Evolutionary conservation across 176 grass and related monocot genomes (phyloP).

Genomic region (Luzula sylvatica): DNA sequence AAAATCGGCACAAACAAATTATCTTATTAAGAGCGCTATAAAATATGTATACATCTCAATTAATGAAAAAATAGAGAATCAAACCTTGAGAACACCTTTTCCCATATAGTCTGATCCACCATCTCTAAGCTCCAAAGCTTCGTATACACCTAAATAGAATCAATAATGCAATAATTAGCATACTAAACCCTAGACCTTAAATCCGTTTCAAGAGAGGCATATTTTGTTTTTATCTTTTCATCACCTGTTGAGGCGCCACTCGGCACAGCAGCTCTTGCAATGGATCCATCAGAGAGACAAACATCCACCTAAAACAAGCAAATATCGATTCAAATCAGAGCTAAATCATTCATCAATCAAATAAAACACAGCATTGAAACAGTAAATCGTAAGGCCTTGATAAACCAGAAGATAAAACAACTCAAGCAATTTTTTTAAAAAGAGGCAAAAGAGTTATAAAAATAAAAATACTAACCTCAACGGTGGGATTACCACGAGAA

Average conservation of each 20-base stretch:
- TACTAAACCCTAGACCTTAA: background rate
- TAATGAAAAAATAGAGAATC: background rate
- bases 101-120: constrained; percentile 88
- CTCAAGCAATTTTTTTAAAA: background rate
- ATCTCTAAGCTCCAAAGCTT: constrained; percentile 82
- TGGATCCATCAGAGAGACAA: constrained; percentile 54
- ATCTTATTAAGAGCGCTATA: background rate
- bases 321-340: background rate
- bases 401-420: background rate
- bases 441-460: background rate
- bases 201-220: background rate
- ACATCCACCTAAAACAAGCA: constrained; percentile 46
- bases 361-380: background rate
- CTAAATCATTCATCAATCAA: background rate
- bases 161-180: background rate
- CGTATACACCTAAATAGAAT: constrained; percentile 52
- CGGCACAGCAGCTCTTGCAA: constrained; percentile 69
- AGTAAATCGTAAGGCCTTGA: background rate
- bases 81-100: constrained; percentile 81
- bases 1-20: background rate
- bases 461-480: no score
- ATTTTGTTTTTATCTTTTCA: background rate
- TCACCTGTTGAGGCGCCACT: constrained; percentile 89
- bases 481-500: constrained; percentile 42
- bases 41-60: no score